These are phyloP conservation scores for Solanum chmielewskii DNA, from an alignment of 257 asterid species.

Conservation along the genomic window DNA sequence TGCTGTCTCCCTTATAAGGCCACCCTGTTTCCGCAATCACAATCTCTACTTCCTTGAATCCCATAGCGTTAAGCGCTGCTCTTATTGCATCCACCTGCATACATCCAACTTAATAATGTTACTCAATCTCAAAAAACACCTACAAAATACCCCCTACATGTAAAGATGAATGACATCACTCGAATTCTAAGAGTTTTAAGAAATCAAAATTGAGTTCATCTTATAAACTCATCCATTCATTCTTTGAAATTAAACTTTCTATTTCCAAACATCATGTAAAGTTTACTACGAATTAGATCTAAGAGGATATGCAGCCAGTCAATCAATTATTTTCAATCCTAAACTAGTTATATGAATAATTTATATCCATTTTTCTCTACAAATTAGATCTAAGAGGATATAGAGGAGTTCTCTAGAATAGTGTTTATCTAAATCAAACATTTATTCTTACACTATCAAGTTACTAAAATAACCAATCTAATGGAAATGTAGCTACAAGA, in stretches of 20 bases:
- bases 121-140: background rate
- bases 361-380: background rate
- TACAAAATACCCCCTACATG: background rate
- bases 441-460: background rate
- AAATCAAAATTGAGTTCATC: background rate
- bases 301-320: background rate
- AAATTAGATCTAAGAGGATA: background rate
- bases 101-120: background rate
- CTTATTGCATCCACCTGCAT: slow-evolving; percentile 56
- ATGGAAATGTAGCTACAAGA: background rate
- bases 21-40: slow-evolving; percentile 73
- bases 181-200: background rate
- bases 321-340: background rate
- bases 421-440: background rate
- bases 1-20: slow-evolving; percentile 67
- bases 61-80: slow-evolving; percentile 43
- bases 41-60: slow-evolving; percentile 53
- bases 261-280: background rate
- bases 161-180: background rate
- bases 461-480: background rate
- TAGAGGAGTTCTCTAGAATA: background rate
- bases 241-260: background rate
- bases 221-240: background rate
- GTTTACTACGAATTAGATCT: background rate
- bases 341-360: background rate